phyloP scores from a whole-genome alignment of 2,329 filamentous ascomycete genomes.

The Penicillium decumbens region DNA sequence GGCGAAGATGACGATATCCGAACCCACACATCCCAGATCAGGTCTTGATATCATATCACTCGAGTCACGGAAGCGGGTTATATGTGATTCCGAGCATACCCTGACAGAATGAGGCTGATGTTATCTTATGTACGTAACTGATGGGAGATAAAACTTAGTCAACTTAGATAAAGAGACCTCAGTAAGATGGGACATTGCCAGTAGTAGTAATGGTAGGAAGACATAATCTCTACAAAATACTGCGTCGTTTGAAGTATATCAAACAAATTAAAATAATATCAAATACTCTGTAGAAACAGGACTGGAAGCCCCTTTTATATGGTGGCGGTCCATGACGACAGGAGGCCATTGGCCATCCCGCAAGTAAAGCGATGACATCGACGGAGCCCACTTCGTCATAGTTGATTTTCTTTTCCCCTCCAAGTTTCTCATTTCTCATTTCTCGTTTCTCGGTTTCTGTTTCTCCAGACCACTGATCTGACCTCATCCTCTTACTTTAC shows the following conservation, averaged over 20 bases:
- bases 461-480: not conserved
- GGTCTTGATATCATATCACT: not conserved
- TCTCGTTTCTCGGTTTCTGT: no score
- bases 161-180: no score
- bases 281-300: not conserved
- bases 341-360: not conserved
- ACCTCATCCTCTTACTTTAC: constrained; percentile 1
- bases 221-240: no score
- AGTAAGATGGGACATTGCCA: no score
- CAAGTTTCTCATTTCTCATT: not conserved
- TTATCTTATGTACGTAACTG: not conserved
- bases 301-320: not conserved
- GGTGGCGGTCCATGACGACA: not conserved
- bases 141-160: no score
- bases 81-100: not conserved
- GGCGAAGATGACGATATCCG: constrained; percentile 5
- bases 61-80: not conserved
- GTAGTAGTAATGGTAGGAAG: no score
- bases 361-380: constrained; percentile 15
- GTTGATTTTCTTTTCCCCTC: constrained; percentile 6
- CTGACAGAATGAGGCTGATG: not conserved
- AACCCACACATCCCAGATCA: constrained; percentile 1
- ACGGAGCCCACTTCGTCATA: constrained; percentile 14
- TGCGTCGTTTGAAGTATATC: no score
- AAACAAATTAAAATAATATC: no score